These are phyloP conservation scores for Diddensiella transvaalensis DNA, from an alignment of 805 yeast genomes.

Conservation along the genomic window DNA sequence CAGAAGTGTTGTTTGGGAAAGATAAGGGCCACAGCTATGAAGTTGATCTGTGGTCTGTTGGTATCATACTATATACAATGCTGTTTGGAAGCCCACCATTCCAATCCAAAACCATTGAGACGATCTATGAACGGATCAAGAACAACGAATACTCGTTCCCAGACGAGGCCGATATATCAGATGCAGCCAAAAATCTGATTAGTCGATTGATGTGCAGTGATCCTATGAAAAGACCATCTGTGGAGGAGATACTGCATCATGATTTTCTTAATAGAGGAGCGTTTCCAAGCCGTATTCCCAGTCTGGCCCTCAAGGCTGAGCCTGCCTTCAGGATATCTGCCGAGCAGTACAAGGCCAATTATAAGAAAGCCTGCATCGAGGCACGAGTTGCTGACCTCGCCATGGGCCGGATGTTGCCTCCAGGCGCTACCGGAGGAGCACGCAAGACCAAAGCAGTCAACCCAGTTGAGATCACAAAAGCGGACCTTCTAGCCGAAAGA, in stretches of 20 bases:
- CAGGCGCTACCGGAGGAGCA: neutral
- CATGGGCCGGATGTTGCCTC: neutral
- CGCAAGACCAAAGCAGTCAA: slow-evolving; percentile 2
- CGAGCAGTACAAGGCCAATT: slow-evolving; percentile 34
- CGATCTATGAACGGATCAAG: slow-evolving; percentile 89
- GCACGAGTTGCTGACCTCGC: neutral
- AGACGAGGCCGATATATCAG: slow-evolving; percentile 57
- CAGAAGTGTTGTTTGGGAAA: slow-evolving; percentile 91
- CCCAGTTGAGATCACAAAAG: slow-evolving; percentile 23
- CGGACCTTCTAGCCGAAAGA: slow-evolving; percentile 40
- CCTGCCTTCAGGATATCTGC: slow-evolving; percentile 60
- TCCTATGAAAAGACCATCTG: slow-evolving; percentile 76
- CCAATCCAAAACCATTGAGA: slow-evolving; percentile 90
- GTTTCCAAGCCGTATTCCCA: slow-evolving; percentile 70
- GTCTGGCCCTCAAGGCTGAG: slow-evolving; percentile 55
- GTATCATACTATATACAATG: slow-evolving; percentile 92
- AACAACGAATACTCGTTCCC: slow-evolving; percentile 79
- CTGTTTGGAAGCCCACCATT: slow-evolving; percentile 95
- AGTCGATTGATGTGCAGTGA: slow-evolving; percentile 68
- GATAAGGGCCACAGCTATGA: slow-evolving; percentile 83
- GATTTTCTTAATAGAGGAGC: slow-evolving; percentile 75
- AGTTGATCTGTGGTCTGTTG: slow-evolving; percentile 97
- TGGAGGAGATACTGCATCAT: slow-evolving; percentile 74
- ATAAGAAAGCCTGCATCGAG: slow-evolving; percentile 5
- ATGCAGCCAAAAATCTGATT: slow-evolving; percentile 71